Conservation (phyloP, 106 monocot species). For the Triglochin maritima region DNA sequence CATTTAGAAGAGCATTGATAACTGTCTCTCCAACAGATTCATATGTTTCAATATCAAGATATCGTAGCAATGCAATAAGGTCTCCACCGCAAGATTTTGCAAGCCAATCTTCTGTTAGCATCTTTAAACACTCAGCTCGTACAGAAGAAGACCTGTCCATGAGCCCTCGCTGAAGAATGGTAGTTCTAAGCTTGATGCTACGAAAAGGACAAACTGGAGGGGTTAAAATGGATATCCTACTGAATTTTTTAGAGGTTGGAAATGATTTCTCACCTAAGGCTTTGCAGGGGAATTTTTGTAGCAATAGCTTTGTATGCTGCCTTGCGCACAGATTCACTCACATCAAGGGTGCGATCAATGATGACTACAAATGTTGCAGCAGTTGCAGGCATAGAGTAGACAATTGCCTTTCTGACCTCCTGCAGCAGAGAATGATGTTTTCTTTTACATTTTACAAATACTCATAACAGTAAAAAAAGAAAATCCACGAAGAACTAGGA, state of each 20-base stretch:
- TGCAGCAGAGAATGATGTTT: constrained; percentile 16
- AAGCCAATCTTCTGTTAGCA: constrained; percentile 94
- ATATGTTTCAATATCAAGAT: constrained; percentile 93
- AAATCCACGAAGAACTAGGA: constrained; percentile 3
- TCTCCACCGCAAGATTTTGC: constrained; percentile 57
- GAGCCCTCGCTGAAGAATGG: constrained; percentile 76
- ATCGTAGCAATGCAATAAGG: constrained; percentile 50
- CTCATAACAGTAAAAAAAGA: background rate
- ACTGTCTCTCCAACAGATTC: constrained; percentile 79
- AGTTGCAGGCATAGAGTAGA: constrained; percentile 68
- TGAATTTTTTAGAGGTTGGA: background rate
- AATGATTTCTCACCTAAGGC: constrained; percentile 57
- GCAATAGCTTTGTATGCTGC: constrained; percentile 66
- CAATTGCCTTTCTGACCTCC: constrained; percentile 73
- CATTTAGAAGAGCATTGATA: constrained; percentile 61
- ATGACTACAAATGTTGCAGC: constrained; percentile 36
- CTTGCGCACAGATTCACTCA: constrained; percentile 68
- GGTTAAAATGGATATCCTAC: background rate
- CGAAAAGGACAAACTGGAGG: background rate
- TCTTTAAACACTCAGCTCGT: constrained; percentile 61
- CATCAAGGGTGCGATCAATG: constrained; percentile 68
- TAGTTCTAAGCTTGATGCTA: constrained; percentile 87
- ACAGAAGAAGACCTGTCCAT: constrained; percentile 67
- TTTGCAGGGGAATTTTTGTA: constrained; percentile 85
- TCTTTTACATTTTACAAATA: too few species aligned